Percentiles rank a stretch among this genome's conserved stretches.
Conservation (phyloP, 208 protist species). For the Acanthamoeba healyi region DNA sequence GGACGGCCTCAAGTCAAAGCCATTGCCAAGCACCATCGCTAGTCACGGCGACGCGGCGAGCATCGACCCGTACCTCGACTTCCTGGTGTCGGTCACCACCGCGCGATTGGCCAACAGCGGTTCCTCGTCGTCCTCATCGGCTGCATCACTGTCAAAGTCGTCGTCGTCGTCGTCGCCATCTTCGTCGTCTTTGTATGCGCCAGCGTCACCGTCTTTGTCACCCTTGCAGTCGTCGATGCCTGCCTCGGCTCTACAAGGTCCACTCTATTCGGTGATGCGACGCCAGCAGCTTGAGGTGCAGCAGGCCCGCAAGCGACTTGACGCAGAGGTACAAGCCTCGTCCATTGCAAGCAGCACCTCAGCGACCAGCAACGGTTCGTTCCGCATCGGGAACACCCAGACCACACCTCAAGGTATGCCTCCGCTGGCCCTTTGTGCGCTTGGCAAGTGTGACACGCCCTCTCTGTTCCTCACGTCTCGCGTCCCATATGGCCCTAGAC, state of each 20-base stretch:
- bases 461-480: neutral
- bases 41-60: neutral
- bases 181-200: neutral
- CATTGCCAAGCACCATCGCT: neutral
- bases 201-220: neutral
- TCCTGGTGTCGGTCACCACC: neutral
- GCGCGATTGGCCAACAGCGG: neutral
- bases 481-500: neutral
- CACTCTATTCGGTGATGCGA: slow-evolving; percentile 31
- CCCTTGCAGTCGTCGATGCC: neutral
- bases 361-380: neutral
- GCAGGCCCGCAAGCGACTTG: neutral
- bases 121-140: neutral
- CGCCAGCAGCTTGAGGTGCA: slow-evolving; percentile 5
- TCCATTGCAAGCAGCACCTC: neutral
- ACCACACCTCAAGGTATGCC: neutral
- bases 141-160: neutral
- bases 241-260: neutral
- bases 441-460: neutral
- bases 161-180: neutral
- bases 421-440: too few relatives aligned
- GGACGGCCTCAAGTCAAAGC: neutral
- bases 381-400: neutral
- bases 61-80: slow-evolving; percentile 28
- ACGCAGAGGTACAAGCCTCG: neutral